Percentiles rank a stretch among this genome's conserved stretches.
Evolutionary conservation across 768 basidiomycete species (phyloP).

Genomic region (Amylocystis lapponica): DNA sequence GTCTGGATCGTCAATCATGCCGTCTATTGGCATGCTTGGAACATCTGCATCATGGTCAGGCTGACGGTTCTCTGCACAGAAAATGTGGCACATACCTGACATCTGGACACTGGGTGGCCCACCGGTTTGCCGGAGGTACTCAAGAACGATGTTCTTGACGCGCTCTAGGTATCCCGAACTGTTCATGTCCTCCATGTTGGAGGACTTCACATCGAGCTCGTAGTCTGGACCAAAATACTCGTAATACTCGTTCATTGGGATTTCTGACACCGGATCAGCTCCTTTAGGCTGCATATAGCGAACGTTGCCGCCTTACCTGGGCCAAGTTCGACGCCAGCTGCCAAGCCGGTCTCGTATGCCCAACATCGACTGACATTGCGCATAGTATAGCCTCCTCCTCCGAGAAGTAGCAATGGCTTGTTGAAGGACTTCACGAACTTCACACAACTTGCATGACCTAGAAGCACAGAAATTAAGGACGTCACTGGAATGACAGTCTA

Average conservation of each 20-base stretch:
- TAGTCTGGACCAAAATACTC: slow-evolving; percentile 99
- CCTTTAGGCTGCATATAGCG: background rate
- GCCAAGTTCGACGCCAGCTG: slow-evolving; percentile 93
- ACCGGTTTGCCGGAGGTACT: slow-evolving; percentile 79
- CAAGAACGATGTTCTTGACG: slow-evolving; percentile 86
- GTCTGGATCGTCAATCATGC: slow-evolving; percentile 71
- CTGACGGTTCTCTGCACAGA: too few relatives aligned
- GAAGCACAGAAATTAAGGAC: too few relatives aligned
- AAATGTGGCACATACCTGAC: slow-evolving; percentile 48
- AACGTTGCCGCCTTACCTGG: slow-evolving; percentile 50
- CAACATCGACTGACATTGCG: slow-evolving; percentile 94
- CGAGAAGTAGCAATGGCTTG: slow-evolving; percentile 88
- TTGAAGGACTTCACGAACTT: slow-evolving; percentile 96
- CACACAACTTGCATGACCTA: slow-evolving; percentile 96
- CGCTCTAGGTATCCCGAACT: slow-evolving; percentile 90
- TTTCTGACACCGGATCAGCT: slow-evolving; percentile 47
- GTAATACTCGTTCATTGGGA: slow-evolving; percentile 98
- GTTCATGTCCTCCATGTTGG: slow-evolving; percentile 95
- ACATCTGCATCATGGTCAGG: slow-evolving; percentile 72
- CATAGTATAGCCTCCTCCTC: slow-evolving; percentile 98
- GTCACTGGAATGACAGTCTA: too few relatives aligned
- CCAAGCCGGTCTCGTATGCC: slow-evolving; percentile 97
- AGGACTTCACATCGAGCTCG: slow-evolving; percentile 88
- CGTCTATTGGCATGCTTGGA: slow-evolving; percentile 80
- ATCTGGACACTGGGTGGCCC: slow-evolving; percentile 93